Evolutionary conservation across 129 eudicot species (phyloP).

Genomic region (Tagetes erecta): DNA sequence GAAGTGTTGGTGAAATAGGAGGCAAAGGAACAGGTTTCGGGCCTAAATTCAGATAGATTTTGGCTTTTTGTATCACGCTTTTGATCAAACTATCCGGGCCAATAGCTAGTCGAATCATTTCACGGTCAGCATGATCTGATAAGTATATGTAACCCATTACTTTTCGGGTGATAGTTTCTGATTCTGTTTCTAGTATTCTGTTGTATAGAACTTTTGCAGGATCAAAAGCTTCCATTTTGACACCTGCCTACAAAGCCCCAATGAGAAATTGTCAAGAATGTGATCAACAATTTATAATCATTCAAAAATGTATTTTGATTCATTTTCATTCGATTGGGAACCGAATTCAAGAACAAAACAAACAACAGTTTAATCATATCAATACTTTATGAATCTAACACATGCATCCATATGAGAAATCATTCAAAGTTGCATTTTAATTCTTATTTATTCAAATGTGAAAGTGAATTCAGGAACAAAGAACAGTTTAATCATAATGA

Average conservation of each 20-base stretch:
- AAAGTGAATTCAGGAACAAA: not conserved
- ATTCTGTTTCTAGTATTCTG: constrained; percentile 53
- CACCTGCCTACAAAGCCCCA: constrained; percentile 35
- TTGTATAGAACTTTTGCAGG: constrained; percentile 52
- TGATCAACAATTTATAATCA: not conserved
- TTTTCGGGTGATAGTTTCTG: constrained; percentile 50
- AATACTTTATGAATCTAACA: not conserved
- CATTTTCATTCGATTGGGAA: not conserved
- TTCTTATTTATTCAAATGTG: not conserved
- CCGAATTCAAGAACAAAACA: not conserved
- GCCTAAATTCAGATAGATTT: constrained; percentile 37
- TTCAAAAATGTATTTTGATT: too few relatives aligned
- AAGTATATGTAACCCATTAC: constrained; percentile 57
- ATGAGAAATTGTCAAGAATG: constrained; percentile 16
- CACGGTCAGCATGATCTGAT: constrained; percentile 46
- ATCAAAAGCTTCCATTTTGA: constrained; percentile 57
- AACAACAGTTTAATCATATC: constrained; percentile 10
- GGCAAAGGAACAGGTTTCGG: constrained; percentile 39
- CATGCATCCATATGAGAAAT: constrained; percentile 23
- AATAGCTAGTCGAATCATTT: constrained; percentile 63
- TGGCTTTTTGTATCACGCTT: constrained; percentile 48
- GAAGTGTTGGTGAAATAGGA: constrained; percentile 46
- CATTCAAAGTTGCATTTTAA: not conserved
- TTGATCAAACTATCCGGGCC: constrained; percentile 54
- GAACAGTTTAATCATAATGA: not conserved